Evolutionary conservation across 179 eudicot genomes (phyloP).

Genomic region (Carnegiea gigantea): DNA sequence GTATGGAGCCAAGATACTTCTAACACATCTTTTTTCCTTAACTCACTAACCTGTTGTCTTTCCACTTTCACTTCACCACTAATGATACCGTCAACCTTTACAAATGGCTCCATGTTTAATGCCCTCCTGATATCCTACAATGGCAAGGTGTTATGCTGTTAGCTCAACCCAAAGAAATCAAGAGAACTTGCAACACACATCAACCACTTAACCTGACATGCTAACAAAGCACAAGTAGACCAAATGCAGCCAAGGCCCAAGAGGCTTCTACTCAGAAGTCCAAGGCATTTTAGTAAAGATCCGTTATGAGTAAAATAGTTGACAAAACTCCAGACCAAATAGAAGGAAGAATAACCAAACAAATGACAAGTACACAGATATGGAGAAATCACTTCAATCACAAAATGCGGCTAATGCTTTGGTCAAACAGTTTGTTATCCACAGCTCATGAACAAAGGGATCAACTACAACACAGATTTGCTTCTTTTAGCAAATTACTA

Average conservation of each 20-base stretch:
- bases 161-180: background rate
- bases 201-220: background rate
- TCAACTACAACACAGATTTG: no score
- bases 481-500: no score
- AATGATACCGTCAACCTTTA: slow-evolving; percentile 39
- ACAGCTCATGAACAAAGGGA: no score
- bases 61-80: slow-evolving; percentile 39
- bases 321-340: background rate
- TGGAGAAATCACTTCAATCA: background rate
- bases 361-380: background rate
- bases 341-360: background rate
- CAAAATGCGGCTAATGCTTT: background rate
- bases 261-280: background rate
- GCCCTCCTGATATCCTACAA: slow-evolving; percentile 44
- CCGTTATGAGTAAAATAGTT: background rate
- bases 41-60: slow-evolving; percentile 34
- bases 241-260: background rate
- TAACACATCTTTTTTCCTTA: background rate
- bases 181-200: background rate
- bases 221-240: background rate
- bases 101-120: slow-evolving; percentile 42
- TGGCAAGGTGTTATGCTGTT: background rate
- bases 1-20: background rate
- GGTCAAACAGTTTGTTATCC: no score
- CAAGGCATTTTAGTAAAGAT: background rate